These are phyloP conservation scores for Barnettozyma salicaria DNA, from an alignment of 805 yeast species.

Conservation along the genomic window DNA sequence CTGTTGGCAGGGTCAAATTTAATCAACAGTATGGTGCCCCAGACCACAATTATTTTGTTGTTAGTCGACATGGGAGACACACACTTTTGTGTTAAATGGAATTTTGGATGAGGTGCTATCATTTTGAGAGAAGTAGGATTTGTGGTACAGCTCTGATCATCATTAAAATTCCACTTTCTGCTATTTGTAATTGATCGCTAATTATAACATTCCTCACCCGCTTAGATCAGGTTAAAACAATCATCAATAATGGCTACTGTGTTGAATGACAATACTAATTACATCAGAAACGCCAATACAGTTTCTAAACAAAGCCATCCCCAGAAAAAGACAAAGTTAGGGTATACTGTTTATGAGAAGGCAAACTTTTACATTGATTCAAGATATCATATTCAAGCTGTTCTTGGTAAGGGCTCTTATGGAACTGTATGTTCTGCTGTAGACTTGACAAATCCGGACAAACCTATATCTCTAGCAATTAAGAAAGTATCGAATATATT, in stretches of 20 bases:
- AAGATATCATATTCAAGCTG: slow-evolving; percentile 49
- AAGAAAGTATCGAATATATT: slow-evolving; percentile 75
- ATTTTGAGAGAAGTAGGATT: too few relatives aligned
- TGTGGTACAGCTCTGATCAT: too few relatives aligned
- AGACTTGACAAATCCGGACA: slow-evolving; percentile 35
- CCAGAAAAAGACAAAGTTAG: slow-evolving; percentile 14
- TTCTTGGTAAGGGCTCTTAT: slow-evolving; percentile 80
- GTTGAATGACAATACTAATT: slow-evolving; percentile 10
- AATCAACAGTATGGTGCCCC: too few relatives aligned
- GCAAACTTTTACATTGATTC: slow-evolving; percentile 58
- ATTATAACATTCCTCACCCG: neutral
- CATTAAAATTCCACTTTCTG: neutral
- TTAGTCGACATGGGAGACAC: too few relatives aligned
- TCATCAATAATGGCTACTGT: slow-evolving; percentile 7
- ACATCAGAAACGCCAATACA: slow-evolving; percentile 9
- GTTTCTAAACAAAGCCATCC: slow-evolving; percentile 2
- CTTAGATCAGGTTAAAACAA: neutral
- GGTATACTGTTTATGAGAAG: slow-evolving; percentile 38
- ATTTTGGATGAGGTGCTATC: too few relatives aligned
- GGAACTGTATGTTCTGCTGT: slow-evolving; percentile 79
- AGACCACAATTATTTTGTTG: too few relatives aligned
- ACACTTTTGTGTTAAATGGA: too few relatives aligned
- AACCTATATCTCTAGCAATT: slow-evolving; percentile 51
- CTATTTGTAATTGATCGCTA: too few relatives aligned
- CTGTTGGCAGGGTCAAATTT: too few relatives aligned